Conservation (phyloP, 352 stramenopile species). For the Bremia lactucae region DNA sequence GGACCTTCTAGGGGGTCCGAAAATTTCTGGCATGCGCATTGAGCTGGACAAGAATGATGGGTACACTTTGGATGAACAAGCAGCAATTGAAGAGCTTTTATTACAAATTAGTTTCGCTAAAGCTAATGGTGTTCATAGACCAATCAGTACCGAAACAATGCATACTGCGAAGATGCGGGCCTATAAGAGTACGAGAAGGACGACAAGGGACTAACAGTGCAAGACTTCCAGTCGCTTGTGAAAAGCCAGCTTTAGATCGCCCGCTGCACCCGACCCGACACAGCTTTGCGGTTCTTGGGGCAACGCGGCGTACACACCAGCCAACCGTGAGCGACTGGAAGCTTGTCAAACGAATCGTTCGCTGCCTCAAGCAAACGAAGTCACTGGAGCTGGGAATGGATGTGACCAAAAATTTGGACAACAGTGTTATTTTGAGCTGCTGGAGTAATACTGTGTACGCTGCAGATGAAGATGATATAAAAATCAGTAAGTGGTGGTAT, state of each 20-base stretch:
- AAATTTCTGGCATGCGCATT: conserved; percentile 25
- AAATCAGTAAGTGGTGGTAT: not conserved
- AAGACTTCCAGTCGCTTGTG: conserved; percentile 23
- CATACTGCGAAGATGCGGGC: not conserved
- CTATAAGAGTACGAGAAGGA: too few relatives aligned
- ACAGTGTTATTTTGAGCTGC: not conserved
- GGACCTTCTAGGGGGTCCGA: conserved; percentile 10
- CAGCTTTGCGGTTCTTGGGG: not conserved
- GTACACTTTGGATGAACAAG: too few relatives aligned
- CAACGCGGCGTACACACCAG: not conserved
- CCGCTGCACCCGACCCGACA: conserved; percentile 10
- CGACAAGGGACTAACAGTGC: conserved; percentile 3
- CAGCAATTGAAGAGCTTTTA: conserved; percentile 13
- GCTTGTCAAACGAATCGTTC: too few relatives aligned
- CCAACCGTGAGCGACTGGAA: not conserved
- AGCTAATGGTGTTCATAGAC: conserved; percentile 12
- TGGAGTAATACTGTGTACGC: too few relatives aligned
- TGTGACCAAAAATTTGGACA: not conserved
- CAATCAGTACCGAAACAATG: too few relatives aligned
- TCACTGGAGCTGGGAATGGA: not conserved
- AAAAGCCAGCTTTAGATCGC: conserved; percentile 19
- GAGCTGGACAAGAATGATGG: not conserved
- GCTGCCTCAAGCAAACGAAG: conserved; percentile 1
- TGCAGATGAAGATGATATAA: not conserved
- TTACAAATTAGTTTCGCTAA: conserved; percentile 7